phyloP scores from a whole-genome alignment of 768 basidiomycete species.

The Baorangia bicolor region DNA sequence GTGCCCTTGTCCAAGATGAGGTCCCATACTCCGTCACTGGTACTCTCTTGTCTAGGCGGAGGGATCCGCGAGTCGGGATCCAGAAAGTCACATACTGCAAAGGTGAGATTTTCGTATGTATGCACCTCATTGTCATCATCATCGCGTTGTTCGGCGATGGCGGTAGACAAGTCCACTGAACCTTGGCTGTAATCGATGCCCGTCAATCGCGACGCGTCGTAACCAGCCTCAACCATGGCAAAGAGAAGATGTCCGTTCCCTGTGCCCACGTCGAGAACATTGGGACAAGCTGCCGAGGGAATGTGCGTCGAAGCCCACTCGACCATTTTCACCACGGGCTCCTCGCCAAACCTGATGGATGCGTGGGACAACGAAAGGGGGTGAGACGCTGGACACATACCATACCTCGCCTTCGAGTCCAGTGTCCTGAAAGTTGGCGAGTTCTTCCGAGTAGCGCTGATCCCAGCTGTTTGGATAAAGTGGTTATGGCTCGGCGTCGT shows the following conservation, averaged over 20 bases:
- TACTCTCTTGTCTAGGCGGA: constrained; percentile 4
- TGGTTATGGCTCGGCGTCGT: neutral
- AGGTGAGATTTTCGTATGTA: constrained; percentile 37
- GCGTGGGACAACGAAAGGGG: neutral
- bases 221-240: constrained; percentile 67
- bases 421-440: constrained; percentile 70
- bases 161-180: constrained; percentile 61
- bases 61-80: constrained; percentile 44
- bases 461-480: constrained; percentile 61
- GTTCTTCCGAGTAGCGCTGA: constrained; percentile 65
- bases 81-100: constrained; percentile 66
- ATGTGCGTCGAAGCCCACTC: constrained; percentile 62
- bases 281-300: constrained; percentile 46
- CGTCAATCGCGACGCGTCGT: constrained; percentile 46
- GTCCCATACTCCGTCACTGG: constrained; percentile 51
- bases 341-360: constrained; percentile 69
- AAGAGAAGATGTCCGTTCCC: constrained; percentile 80
- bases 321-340: constrained; percentile 77
- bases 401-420: constrained; percentile 87
- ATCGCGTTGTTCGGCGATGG: constrained; percentile 49
- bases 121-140: neutral
- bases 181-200: constrained; percentile 80
- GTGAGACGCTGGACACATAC: constrained; percentile 37
- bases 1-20: constrained; percentile 86
- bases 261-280: constrained; percentile 72